phyloP scores from a whole-genome alignment of 371 early-diverging fungal genomes.

The Mucor irregularis region DNA sequence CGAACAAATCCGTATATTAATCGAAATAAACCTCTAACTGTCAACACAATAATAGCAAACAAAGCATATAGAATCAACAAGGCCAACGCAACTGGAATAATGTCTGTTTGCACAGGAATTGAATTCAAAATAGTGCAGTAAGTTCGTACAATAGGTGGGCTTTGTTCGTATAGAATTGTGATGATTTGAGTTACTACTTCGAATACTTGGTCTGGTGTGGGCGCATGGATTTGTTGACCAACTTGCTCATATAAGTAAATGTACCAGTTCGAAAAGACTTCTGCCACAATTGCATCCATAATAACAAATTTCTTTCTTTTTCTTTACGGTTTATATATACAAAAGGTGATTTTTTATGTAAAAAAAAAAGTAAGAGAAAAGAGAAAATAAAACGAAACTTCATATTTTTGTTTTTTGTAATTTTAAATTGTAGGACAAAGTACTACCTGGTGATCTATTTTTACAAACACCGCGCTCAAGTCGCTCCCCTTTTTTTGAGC shows the following conservation, averaged over 20 bases:
- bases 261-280: conserved; percentile 34
- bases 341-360: neutral
- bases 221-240: conserved; percentile 24
- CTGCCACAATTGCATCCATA: conserved; percentile 27
- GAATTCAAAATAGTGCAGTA: conserved; percentile 22
- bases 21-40: conserved; percentile 27
- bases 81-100: conserved; percentile 32
- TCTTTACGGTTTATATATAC: neutral
- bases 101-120: conserved; percentile 36
- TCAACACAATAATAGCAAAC: conserved; percentile 28
- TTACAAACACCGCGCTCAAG: neutral
- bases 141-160: conserved; percentile 29
- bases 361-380: neutral
- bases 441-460: neutral
- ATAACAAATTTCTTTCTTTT: too few relatives aligned
- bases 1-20: conserved; percentile 37
- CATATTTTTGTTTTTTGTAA: too few relatives aligned
- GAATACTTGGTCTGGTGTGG: conserved; percentile 26
- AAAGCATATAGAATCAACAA: conserved; percentile 34
- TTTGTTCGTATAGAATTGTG: conserved; percentile 10
- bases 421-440: neutral
- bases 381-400: neutral
- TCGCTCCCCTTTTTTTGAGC: neutral
- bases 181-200: conserved; percentile 6
- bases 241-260: conserved; percentile 28